Evolutionary conservation across 371 early-diverging fungal species (phyloP), one percentile per base, ranked within the genome.

Genomic region (Rhizopus delemar): DNA sequence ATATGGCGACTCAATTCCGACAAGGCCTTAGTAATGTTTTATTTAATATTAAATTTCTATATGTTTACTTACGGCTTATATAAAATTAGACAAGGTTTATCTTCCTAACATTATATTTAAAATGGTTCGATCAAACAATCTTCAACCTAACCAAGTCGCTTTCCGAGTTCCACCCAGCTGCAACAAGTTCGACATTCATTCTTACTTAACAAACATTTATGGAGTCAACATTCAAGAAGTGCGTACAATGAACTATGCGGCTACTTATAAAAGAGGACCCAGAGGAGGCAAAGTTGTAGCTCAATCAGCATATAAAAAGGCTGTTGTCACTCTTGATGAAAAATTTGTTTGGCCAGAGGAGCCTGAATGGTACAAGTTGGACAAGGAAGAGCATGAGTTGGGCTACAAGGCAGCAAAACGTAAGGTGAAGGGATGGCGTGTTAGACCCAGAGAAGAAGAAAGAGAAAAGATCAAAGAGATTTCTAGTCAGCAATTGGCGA

Each of bases 141-240:
- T 90, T 38, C 93, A 92, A 50, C 85, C 89, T 13, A 93, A 96
- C 73, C 94, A 94, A 71, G 93, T 90, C 28, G 95, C 93, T 33
- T 97, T 97, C 86, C 86, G 90, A 22, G 90, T 94, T 0, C 97
- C 97, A 35, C 91, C 89, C n/a, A 80, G 85, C 38, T 80, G 94
- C 71, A 96, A 95, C 86, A 97, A 97, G 75, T 85, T 97, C 36
- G 98, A 97, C 73, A 91, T 97, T 71, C 83, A 86, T 46, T 87
- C 91, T 56, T 94, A 94, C 62, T 86, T 97, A 29, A 74, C 86
- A 60, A 85, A 91, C 65, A 84, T 97, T 45, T 97, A 97, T 77
- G 83, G 88, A 50, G 84, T 95, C 52, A 82, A 82, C 39, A 82
- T 95, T 8, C 83, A 87, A 45, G 93, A 93, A 70, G 93, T 97